Percentiles rank a stretch among this genome's conserved stretches.
Evolutionary conservation across 495 filamentous ascomycete genomes (phyloP).

Genomic region (Stereocaulon alpinum): DNA sequence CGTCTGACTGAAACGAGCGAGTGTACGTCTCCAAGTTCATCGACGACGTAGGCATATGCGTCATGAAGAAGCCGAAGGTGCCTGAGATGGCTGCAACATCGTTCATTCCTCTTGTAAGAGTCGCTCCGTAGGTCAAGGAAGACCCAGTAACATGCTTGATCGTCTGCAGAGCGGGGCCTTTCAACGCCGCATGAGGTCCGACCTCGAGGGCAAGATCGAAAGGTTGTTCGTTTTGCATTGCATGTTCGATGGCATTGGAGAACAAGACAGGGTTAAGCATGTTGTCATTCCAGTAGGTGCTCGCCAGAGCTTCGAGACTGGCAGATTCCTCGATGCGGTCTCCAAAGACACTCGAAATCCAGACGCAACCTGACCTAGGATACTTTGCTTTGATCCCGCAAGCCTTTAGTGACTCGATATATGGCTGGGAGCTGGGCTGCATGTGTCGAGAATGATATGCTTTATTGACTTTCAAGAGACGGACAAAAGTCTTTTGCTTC

Average conservation of each 20-base stretch:
- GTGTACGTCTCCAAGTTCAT: neutral
- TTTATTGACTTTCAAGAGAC: slow-evolving; percentile 33
- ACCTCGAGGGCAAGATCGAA: slow-evolving; percentile 43
- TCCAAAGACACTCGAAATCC: no score
- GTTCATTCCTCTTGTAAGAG: neutral
- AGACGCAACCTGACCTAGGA: slow-evolving; percentile 18
- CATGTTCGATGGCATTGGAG: slow-evolving; percentile 33
- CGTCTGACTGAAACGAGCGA: neutral
- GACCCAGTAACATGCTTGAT: neutral
- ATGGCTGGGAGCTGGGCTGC: slow-evolving; percentile 17
- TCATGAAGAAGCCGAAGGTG: neutral
- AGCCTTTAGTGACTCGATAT: slow-evolving; percentile 14
- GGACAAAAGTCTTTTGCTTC: slow-evolving; percentile 31
- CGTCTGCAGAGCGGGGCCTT: slow-evolving; percentile 16
- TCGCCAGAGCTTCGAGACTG: no score
- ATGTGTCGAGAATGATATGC: slow-evolving; percentile 32
- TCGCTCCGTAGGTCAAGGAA: neutral
- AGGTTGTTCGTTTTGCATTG: slow-evolving; percentile 24
- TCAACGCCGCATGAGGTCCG: slow-evolving; percentile 47
- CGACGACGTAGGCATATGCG: neutral
- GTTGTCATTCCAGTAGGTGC: slow-evolving; percentile 44
- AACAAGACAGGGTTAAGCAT: slow-evolving; percentile 45
- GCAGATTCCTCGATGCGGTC: no score
- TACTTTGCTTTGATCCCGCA: slow-evolving; percentile 1
- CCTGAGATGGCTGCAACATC: neutral